Evolutionary conservation across 495 filamentous ascomycete species (phyloP).

Genomic region (Platismatia glauca): DNA sequence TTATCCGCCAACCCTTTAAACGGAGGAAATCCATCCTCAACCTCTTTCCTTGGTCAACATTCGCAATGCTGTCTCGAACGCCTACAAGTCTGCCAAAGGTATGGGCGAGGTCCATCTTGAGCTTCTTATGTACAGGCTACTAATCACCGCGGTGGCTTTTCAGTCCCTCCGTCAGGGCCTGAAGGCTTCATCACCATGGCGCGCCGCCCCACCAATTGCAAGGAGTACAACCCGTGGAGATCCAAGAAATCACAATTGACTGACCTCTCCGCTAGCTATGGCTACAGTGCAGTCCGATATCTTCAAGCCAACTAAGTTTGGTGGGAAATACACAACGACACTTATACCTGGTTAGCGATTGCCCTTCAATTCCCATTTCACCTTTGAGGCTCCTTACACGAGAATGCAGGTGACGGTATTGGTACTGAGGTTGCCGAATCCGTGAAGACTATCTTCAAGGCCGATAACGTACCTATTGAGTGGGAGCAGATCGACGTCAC

Average conservation of each 20-base stretch:
- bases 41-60: background rate
- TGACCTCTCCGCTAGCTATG: constrained; percentile 33
- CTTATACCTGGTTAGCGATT: constrained; percentile 71
- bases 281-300: constrained; percentile 80
- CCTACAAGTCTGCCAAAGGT: constrained; percentile 28
- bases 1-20: background rate
- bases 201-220: constrained; percentile 31
- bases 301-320: constrained; percentile 98
- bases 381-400: constrained; percentile 16
- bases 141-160: constrained; percentile 2
- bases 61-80: constrained; percentile 10
- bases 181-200: constrained; percentile 31
- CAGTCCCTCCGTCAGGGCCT: constrained; percentile 39
- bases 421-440: constrained; percentile 96
- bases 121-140: background rate
- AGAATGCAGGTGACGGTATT: constrained; percentile 75
- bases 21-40: background rate
- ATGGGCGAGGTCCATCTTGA: constrained; percentile 6
- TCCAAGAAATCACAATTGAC: background rate
- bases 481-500: constrained; percentile 98
- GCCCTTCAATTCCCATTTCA: constrained; percentile 1
- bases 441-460: constrained; percentile 98
- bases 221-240: constrained; percentile 33
- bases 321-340: constrained; percentile 98
- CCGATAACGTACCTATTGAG: constrained; percentile 94